Percentiles rank a stretch among this genome's conserved stretches.
phyloP scores from a whole-genome alignment of 2,329 filamentous ascomycete species.

The Aplosporella prunicola region DNA sequence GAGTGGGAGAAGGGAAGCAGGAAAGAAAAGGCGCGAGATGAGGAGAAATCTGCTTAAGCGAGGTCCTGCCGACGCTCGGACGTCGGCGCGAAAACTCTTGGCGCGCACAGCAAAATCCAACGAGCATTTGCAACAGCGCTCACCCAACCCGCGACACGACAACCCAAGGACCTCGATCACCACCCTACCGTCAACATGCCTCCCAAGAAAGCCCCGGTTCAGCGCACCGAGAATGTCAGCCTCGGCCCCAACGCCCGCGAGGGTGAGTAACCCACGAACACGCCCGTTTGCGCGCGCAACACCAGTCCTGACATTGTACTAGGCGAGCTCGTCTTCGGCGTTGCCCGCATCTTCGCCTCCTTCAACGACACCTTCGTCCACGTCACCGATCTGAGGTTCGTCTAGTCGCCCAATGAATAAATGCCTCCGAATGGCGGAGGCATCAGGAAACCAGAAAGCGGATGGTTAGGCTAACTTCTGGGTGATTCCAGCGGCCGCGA shows the following conservation, averaged over 20 bases:
- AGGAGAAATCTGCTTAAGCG: conserved; percentile 10
- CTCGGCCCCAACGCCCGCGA: conserved; percentile 94
- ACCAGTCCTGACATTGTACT: too few relatives aligned
- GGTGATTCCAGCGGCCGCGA: conserved; percentile 87
- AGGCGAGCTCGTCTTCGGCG: conserved; percentile 97
- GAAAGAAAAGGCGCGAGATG: neutral
- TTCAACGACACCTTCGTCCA: conserved; percentile 63
- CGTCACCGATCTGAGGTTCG: conserved; percentile 87
- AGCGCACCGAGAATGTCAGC: conserved; percentile 81
- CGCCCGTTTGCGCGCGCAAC: too few relatives aligned
- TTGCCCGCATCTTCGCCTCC: conserved; percentile 95
- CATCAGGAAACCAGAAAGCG: neutral
- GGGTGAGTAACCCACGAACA: conserved; percentile 53
- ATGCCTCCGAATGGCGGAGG: neutral
- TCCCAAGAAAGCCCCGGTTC: conserved; percentile 78
- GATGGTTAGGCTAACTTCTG: conserved; percentile 51
- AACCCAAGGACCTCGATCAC: conserved; percentile 33
- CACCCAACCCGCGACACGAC: conserved; percentile 9
- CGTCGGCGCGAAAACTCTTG: conserved; percentile 9
- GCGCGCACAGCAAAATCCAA: conserved; percentile 10
- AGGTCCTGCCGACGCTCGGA: neutral
- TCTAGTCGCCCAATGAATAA: conserved; percentile 13
- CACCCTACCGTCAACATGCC: conserved; percentile 62
- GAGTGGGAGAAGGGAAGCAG: conserved; percentile 3
- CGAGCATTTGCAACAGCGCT: neutral